These are phyloP conservation scores for Terana coerulea DNA, from an alignment of 768 basidiomycete genomes.

Conservation along the genomic window DNA sequence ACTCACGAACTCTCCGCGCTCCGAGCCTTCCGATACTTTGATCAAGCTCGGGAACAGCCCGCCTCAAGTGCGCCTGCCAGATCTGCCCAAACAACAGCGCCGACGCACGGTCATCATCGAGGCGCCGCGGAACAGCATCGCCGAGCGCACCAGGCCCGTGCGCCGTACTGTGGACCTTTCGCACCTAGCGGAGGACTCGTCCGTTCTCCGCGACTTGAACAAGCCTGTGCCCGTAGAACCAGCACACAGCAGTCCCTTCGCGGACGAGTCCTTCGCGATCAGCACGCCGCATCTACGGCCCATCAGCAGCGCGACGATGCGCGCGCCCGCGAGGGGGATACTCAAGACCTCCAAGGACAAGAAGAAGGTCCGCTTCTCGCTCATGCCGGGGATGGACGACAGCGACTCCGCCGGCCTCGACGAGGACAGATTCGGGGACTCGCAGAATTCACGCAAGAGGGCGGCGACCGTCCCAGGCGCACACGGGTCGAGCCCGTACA, in stretches of 20 bases:
- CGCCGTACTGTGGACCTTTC: constrained; percentile 14
- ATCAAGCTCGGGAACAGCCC: neutral
- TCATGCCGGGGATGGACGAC: constrained; percentile 17
- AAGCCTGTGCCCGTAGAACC: constrained; percentile 13
- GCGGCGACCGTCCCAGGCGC: neutral
- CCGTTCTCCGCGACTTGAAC: constrained; percentile 8
- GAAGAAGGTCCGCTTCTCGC: constrained; percentile 36
- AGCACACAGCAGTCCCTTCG: constrained; percentile 13
- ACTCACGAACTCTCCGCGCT: constrained; percentile 7
- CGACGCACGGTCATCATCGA: constrained; percentile 29
- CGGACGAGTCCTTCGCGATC: constrained; percentile 18
- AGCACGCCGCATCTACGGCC: constrained; percentile 20
- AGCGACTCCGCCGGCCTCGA: constrained; percentile 1
- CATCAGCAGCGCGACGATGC: constrained; percentile 24
- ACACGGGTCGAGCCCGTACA: neutral
- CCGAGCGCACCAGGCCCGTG: neutral
- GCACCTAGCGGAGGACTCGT: constrained; percentile 10
- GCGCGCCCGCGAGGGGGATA: constrained; percentile 30
- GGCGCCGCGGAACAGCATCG: constrained; percentile 16
- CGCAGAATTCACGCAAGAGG: neutral
- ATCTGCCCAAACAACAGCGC: constrained; percentile 10
- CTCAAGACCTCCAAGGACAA: constrained; percentile 30
- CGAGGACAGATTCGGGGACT: neutral
- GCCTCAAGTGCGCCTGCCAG: neutral
- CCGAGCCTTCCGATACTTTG: neutral